Base-by-base conservation (phyloP, 2,329 filamentous ascomycete species). In the Calonectria montana region DNA sequence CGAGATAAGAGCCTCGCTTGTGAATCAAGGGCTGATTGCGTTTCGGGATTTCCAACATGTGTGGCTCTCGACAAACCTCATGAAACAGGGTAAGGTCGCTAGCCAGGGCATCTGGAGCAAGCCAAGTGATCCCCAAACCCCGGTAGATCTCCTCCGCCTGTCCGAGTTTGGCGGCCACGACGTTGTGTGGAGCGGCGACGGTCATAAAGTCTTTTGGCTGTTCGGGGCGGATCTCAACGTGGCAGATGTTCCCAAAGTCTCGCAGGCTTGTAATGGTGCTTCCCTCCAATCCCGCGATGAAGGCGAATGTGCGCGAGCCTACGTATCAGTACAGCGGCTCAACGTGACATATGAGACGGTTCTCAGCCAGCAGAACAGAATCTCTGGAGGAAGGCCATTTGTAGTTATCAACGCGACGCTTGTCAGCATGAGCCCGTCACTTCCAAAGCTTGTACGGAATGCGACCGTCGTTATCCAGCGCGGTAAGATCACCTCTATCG, bases 1-100 rank as follows among this genome's bases (percentile, higher is more conserved):
- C 6, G 61, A 64, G 27, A 64, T 64, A 43, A n/a, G 13, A 18
- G 23, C 23, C 21, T 25, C 31, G 7, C n/a, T 10, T 45, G 15
- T 3, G 6, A 25, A 47, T 16, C 16, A 18, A 16, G 16, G 25
- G 7, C 5, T n/a, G 23, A 39, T 63, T 23, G 61, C 61, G 0
- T 64, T 64, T 37, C 61, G 61, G 8, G 61, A 64, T 13, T 64
- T 64, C 61, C 61, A 64, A 13, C 61, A 64, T 27, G n/a, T 64
- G 10, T 64, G 61, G 61, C 45, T 64, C 10, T 45, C 41, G 10
- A 35, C 31, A 7, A 35, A 9, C 31, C 31, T 10, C 31, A 35
- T 35, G 31, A 35, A 8, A 35, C 31, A 35, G 31, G 31, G 13
- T 12, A 35, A 35, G 3, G 31, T 3, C 31, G 7, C 10, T 35